These are phyloP conservation scores for Colletotrichum acutatum DNA, from an alignment of 2,329 filamentous ascomycete genomes.

Conservation along the genomic window DNA sequence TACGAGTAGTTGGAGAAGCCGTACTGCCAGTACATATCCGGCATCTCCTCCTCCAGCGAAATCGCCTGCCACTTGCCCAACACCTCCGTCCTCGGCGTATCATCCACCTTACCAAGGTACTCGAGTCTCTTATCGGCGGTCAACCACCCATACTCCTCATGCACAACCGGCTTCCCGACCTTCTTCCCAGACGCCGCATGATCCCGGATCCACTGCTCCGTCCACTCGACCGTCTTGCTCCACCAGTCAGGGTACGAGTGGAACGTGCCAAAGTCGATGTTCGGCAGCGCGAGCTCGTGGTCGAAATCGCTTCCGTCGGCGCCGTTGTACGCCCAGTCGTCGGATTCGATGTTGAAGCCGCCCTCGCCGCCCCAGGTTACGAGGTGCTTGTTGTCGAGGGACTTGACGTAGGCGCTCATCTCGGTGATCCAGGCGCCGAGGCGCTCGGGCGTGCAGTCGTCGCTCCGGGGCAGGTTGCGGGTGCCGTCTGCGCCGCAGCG, in stretches of 20 bases:
- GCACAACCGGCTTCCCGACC: constrained; percentile 62
- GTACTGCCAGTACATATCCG: constrained; percentile 68
- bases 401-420: constrained; percentile 66
- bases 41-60: constrained; percentile 56
- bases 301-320: constrained; percentile 65
- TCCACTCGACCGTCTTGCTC: constrained; percentile 63
- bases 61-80: constrained; percentile 62
- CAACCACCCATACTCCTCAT: constrained; percentile 67
- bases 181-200: constrained; percentile 56
- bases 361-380: constrained; percentile 70
- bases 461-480: constrained; percentile 57
- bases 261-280: constrained; percentile 65
- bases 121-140: constrained; percentile 59
- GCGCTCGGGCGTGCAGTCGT: constrained; percentile 52
- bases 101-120: constrained; percentile 54
- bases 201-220: constrained; percentile 64
- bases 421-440: constrained; percentile 62
- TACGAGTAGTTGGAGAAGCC: constrained; percentile 63
- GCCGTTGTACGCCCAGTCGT: constrained; percentile 59
- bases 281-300: constrained; percentile 56
- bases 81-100: constrained; percentile 56
- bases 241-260: constrained; percentile 68
- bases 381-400: constrained; percentile 61
- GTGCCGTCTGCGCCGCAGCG: constrained; percentile 58
- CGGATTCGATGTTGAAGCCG: constrained; percentile 58